Evolutionary conservation across 345 rosid genomes (phyloP).

Genomic region (Linum lewisii): DNA sequence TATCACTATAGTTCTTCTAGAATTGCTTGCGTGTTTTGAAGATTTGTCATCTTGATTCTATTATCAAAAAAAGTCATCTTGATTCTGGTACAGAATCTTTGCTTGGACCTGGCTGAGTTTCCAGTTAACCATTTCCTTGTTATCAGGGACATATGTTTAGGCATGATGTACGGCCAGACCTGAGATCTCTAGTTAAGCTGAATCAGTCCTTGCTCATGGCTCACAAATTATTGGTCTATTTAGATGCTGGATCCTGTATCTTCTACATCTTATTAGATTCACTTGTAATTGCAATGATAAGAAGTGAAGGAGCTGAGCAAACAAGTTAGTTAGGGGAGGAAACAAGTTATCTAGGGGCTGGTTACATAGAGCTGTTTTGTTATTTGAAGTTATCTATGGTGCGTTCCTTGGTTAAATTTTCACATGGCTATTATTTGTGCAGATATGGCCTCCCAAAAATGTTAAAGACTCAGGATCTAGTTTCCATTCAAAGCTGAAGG

Average conservation of each 20-base stretch:
- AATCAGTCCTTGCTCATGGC: too few species aligned
- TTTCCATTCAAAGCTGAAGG: conserved; percentile 77
- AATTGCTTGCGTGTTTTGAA: too few species aligned
- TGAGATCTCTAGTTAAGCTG: background rate
- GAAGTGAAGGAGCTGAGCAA: background rate
- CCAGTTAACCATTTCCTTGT: background rate
- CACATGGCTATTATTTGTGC: conserved; percentile 20
- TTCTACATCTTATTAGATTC: too few species aligned
- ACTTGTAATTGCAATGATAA: too few species aligned
- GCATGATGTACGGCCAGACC: background rate
- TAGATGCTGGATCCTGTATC: too few species aligned
- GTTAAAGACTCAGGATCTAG: conserved; percentile 87
- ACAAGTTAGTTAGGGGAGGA: background rate
- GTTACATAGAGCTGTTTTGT: background rate
- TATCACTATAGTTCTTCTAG: too few species aligned
- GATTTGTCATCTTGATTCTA: too few species aligned
- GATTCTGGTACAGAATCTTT: too few species aligned
- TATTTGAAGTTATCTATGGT: background rate
- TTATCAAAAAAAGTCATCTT: too few species aligned
- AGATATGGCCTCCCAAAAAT: conserved; percentile 99
- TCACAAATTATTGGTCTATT: too few species aligned
- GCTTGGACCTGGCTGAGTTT: background rate
- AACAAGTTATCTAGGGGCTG: background rate
- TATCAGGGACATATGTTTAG: too few species aligned
- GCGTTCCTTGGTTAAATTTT: conserved; percentile 5